Evolutionary conservation across 2,329 filamentous ascomycete genomes (phyloP).

Genomic region (Fusarium chlamydosporum): DNA sequence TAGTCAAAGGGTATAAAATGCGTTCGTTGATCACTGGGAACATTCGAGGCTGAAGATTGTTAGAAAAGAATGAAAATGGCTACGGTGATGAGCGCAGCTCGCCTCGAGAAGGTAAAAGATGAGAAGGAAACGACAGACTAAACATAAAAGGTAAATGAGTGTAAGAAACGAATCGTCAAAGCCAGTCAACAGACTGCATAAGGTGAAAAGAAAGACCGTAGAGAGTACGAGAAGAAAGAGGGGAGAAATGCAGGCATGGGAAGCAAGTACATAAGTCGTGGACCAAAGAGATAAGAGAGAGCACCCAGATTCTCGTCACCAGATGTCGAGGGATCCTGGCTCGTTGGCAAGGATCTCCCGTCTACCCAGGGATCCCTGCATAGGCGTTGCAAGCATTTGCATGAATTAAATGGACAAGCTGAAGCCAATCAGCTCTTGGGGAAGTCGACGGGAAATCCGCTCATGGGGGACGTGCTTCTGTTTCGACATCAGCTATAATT

Average conservation of each 20-base stretch:
- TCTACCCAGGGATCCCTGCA: slow-evolving; percentile 28
- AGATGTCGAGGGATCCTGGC: slow-evolving; percentile 44
- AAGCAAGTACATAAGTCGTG: slow-evolving; percentile 14
- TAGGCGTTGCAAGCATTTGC: slow-evolving; percentile 43
- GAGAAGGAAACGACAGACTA: slow-evolving; percentile 27
- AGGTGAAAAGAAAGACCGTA: slow-evolving; percentile 21
- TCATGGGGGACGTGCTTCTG: slow-evolving; percentile 41
- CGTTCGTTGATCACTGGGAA: slow-evolving; percentile 33
- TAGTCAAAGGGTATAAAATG: slow-evolving; percentile 27
- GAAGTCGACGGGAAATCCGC: slow-evolving; percentile 37
- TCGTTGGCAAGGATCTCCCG: slow-evolving; percentile 13
- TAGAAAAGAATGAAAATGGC: slow-evolving; percentile 33
- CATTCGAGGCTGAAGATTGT: slow-evolving; percentile 8
- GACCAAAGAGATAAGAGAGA: slow-evolving; percentile 36
- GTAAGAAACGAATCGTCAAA: slow-evolving; percentile 41
- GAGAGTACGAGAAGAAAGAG: slow-evolving; percentile 32
- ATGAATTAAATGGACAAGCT: slow-evolving; percentile 40
- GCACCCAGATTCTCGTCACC: slow-evolving; percentile 33
- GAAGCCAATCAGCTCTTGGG: slow-evolving; percentile 39
- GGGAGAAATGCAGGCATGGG: slow-evolving; percentile 18
- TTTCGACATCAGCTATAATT: slow-evolving; percentile 48
- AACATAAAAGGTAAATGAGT: slow-evolving; percentile 29
- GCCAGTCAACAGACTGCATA: slow-evolving; percentile 32
- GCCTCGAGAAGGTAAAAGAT: slow-evolving; percentile 39
- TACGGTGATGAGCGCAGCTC: slow-evolving; percentile 48